These are phyloP conservation scores for Aspergillus affinis DNA, from an alignment of 495 filamentous ascomycete species.

Conservation along the genomic window DNA sequence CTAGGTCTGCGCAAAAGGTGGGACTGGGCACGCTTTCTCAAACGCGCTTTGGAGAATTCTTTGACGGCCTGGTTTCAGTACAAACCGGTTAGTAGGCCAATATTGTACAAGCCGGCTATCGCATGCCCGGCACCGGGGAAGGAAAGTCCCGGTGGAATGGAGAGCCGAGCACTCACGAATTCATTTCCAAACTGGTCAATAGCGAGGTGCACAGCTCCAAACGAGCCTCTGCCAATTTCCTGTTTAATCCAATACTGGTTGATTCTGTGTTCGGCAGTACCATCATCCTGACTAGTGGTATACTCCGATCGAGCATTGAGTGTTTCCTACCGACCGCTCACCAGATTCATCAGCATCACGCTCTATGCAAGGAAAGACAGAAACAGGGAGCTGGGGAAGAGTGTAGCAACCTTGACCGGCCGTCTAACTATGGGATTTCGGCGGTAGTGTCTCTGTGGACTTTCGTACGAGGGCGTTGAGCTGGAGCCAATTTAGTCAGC, in stretches of 20 bases:
- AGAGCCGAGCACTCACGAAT: conserved; percentile 67
- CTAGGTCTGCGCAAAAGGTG: conserved; percentile 77
- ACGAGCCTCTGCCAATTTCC: conserved; percentile 94
- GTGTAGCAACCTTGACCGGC: conserved; percentile 61
- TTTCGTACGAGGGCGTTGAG: conserved; percentile 56
- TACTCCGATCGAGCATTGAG: conserved; percentile 88
- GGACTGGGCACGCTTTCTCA: conserved; percentile 92
- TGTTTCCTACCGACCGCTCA: conserved; percentile 65
- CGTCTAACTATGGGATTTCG: conserved; percentile 69
- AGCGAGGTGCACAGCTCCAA: conserved; percentile 90
- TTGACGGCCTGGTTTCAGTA: conserved; percentile 72
- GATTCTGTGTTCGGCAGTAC: conserved; percentile 73
- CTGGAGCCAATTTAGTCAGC: conserved; percentile 26
- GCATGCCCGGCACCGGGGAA: too few relatives aligned
- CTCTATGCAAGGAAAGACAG: neutral
- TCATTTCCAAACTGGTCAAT: conserved; percentile 88
- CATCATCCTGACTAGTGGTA: conserved; percentile 80
- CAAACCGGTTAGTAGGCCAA: conserved; percentile 1
- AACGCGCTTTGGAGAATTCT: conserved; percentile 90
- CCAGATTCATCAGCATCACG: conserved; percentile 25
- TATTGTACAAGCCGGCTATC: neutral
- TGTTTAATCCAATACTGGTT: conserved; percentile 95
- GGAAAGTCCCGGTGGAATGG: too few relatives aligned
- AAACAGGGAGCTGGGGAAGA: conserved; percentile 5
- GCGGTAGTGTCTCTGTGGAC: conserved; percentile 72